A percentile compares a stretch with the other conserved stretches of the same genome.
phyloP scores from a whole-genome alignment of 352 stramenopile species.

The Pythium myriotylum region DNA sequence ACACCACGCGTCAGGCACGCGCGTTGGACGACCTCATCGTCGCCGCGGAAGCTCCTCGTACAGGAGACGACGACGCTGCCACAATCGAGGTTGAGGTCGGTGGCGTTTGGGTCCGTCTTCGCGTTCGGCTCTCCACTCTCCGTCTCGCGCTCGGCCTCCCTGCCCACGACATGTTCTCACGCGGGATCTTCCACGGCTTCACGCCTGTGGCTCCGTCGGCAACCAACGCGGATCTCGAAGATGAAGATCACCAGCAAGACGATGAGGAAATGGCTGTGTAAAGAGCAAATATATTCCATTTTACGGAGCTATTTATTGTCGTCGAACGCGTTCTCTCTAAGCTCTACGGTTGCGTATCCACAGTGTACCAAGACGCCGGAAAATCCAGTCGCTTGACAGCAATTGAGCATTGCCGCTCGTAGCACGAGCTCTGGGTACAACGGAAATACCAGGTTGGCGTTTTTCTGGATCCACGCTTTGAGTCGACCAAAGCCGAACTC shows the following conservation, averaged over 20 bases:
- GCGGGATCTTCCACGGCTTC: conserved; percentile 14
- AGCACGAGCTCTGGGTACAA: conserved; percentile 10
- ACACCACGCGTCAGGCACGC: conserved; percentile 2
- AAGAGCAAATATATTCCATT: conserved; percentile 5
- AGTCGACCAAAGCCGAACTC: conserved; percentile 19
- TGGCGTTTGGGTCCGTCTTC: conserved; percentile 5
- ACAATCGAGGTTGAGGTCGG: conserved; percentile 9
- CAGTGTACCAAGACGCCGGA: conserved; percentile 2
- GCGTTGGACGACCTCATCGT: background rate
- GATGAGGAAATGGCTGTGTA: conserved; percentile 1
- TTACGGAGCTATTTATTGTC: background rate
- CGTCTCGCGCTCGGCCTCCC: conserved; percentile 6
- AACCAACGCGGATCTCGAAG: background rate
- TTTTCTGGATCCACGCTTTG: conserved; percentile 12
- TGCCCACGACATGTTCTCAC: conserved; percentile 1
- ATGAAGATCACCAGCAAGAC: background rate
- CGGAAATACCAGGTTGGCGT: conserved; percentile 9
- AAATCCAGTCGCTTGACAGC: background rate
- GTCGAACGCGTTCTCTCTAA: conserved; percentile 6
- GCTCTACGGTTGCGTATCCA: background rate
- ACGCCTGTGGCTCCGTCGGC: background rate
- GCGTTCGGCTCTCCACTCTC: conserved; percentile 3
- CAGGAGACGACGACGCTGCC: background rate
- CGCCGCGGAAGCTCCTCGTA: background rate
- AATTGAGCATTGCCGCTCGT: conserved; percentile 5